Percentiles rank a stretch among this genome's conserved stretches.
These are phyloP conservation scores for Pseudopithomyces chartarum DNA, from an alignment of 2,329 filamentous ascomycete genomes.

Conservation along the genomic window DNA sequence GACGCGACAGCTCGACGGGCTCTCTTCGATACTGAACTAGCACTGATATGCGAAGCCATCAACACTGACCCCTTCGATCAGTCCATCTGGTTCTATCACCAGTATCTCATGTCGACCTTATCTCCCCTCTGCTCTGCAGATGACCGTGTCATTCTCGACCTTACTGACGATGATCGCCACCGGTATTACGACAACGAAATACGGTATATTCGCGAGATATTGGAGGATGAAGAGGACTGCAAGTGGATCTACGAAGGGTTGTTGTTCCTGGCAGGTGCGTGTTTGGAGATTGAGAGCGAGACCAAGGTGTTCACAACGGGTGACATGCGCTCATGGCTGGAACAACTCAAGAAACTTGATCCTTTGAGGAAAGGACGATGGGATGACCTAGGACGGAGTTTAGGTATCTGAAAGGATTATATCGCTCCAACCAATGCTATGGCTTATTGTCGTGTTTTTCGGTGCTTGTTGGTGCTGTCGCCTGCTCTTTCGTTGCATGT, in stretches of 20 bases:
- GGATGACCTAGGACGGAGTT: constrained; percentile 66
- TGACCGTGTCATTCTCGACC: constrained; percentile 66
- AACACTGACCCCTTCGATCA: constrained; percentile 93
- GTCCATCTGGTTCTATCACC: constrained; percentile 96
- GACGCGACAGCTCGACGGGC: constrained; percentile 64
- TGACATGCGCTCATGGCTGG: constrained; percentile 61
- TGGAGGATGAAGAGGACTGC: constrained; percentile 69
- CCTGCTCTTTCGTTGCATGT: constrained; percentile 67
- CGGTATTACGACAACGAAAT: constrained; percentile 73
- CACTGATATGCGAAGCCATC: constrained; percentile 75
- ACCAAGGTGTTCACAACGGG: constrained; percentile 48
- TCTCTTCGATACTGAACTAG: constrained; percentile 79
- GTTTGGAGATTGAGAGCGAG: constrained; percentile 54
- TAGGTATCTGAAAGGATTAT: constrained; percentile 43
- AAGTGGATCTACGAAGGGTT: constrained; percentile 92
- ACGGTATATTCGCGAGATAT: constrained; percentile 71
- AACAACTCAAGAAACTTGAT: constrained; percentile 71
- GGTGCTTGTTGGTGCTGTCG: constrained; percentile 63
- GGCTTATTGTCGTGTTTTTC: constrained; percentile 59
- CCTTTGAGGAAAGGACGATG: constrained; percentile 76
- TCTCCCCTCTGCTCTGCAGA: constrained; percentile 57
- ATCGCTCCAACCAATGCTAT: constrained; percentile 49
- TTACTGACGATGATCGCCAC: constrained; percentile 66
- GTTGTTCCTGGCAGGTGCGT: constrained; percentile 73
- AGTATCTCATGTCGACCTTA: constrained; percentile 74